Base-by-base conservation (phyloP, 2,329 filamentous ascomycete species). In the Biscogniauxia mediterranea region DNA sequence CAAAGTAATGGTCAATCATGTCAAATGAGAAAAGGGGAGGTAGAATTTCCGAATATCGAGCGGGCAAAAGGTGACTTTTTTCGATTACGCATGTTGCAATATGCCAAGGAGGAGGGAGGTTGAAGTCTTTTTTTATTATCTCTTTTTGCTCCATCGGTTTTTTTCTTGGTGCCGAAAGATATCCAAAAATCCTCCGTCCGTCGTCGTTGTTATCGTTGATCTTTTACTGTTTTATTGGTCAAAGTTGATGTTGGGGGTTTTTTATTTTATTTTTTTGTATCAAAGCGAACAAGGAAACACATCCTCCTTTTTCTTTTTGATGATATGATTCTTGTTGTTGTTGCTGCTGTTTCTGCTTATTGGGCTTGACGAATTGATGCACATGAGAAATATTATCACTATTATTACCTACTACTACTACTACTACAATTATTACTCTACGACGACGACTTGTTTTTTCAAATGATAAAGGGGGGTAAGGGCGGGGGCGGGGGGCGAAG, bases 131-230 rank as follows among this genome's bases (percentile, higher is more conserved):
- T n/a, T 56, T 57, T 17, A 42, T 42, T 38, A 55, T 62, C 57
- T 61, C 60, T 61, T 61, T 49, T 32, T 32, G 7, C 11, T 32
- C 11, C 28, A 32, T 32, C 28, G 28, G 28, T 32, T 32, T 32
- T 32, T 32, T 32, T 32, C 28, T 32, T 32, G 28, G 28, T 32
- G 28, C 57, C 55, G 58, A 59, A 64, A 66, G 64, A 66, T 66
- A 64, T 66, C 62, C 60, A 52, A 32, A 32, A 32, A 32, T 32
- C 28, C 54, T 32, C 28, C 28, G 11, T 32, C 28, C 11, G 11
- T 32, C 7, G 28, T 32, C 7, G 28, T 32, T 32, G 11, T 13
- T 9, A 6, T 13, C 9, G 9, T 52, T 42, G 53, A 56, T 56
- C 21, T 54, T 55, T 13, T 23, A 25, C 17, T 32, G 7, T 32